Percentiles rank a stretch among this genome's conserved stretches.
These are phyloP conservation scores for Withania somnifera DNA, from an alignment of 305 asterid genomes.

Conservation along the genomic window DNA sequence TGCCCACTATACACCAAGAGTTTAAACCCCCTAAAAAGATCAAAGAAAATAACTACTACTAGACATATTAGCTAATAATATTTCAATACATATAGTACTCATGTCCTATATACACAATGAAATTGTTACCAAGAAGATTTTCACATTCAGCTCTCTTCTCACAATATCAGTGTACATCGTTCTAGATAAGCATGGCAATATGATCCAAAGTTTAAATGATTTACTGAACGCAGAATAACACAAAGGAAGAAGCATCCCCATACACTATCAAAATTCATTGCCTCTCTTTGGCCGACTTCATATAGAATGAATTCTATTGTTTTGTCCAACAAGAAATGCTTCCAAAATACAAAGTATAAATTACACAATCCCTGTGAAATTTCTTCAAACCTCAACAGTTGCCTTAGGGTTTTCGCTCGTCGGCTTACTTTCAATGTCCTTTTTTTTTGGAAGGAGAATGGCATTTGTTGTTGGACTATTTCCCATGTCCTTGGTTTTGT, in stretches of 20 bases:
- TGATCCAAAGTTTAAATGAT: background rate
- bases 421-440: background rate
- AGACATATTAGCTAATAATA: background rate
- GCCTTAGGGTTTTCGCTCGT: background rate
- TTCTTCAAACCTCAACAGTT: background rate
- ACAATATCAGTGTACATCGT: background rate
- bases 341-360: background rate
- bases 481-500: slow-evolving; percentile 84
- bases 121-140: background rate
- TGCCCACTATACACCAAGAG: background rate
- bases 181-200: background rate
- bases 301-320: background rate
- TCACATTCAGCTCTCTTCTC: background rate
- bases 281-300: background rate
- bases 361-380: background rate
- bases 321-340: background rate
- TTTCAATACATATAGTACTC: background rate
- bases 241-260: background rate
- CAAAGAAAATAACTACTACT: background rate
- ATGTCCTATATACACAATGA: background rate
- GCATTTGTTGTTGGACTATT: slow-evolving; percentile 4
- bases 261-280: background rate
- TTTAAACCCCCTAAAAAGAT: too few relatives aligned
- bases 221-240: background rate
- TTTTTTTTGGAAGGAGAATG: background rate